Evolutionary conservation across 495 filamentous ascomycete species (phyloP), one percentile per base, ranked within the genome.

Genomic region (Rhypophila decipiens): DNA sequence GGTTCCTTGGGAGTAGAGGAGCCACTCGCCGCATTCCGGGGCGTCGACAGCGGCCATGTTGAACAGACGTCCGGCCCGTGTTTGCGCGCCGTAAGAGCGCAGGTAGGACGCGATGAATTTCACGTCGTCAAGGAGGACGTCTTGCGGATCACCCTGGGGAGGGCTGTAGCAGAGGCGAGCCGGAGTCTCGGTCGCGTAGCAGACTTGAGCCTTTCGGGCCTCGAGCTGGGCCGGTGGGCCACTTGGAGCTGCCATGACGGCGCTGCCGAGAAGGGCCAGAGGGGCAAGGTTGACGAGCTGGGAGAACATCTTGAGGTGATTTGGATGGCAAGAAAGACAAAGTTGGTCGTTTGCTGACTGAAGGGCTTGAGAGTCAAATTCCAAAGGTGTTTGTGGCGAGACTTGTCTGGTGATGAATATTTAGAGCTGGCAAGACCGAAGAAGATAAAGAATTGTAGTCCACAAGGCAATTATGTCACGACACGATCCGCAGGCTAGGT

Each of bases 1-100:
- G 0, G 45, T 27, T 35, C 45, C 45, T 9, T 22, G 13, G 10
- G 45, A 21, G 0, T 40, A 15, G 17, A 47, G 11, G 2, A 19
- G 10, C 45, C 45, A 47, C 21, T 47, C 45, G 15, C 24, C 33
- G 17, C 45, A 47, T 4, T 31, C 45, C 5, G 2, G 11, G 22
- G 45, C 31, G 42, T 45, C 24, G 24, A 31, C 42, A 9, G 29
- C 20, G 23, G 35, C 35, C 5, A 34, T 47, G 35, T 19, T 41
- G 22, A 47, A 41, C 1, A 18, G 9, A 5, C 20, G 42, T 12
- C 42, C 24, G 29, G n/a, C 11, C 8, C 9, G 19, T 5, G 3
- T 31, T 3, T 7, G 5, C 18, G 15, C 35, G 19, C 36, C 4
- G 13, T 24, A 40, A 17, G 5, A n/a, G 22, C 13, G 37, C 10